Evolutionary conservation across 2,329 filamentous ascomycete genomes (phyloP), one percentile per base, ranked within the genome.

Genomic region (Pseudopithomyces chartarum): DNA sequence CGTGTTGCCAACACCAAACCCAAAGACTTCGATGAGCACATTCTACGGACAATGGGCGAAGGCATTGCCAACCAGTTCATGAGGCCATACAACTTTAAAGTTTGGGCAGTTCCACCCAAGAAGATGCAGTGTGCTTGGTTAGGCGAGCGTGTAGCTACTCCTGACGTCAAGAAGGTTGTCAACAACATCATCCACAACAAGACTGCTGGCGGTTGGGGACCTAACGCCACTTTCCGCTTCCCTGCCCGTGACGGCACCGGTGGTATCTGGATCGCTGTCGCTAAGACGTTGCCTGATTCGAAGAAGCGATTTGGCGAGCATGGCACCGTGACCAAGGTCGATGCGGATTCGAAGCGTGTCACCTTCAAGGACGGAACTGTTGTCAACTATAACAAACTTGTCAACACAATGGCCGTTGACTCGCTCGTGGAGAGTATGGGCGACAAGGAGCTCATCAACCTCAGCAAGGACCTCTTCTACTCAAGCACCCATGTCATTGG

Each of bases 101-200:
- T 99, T 76, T 99, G 95, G 95, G 95, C 95, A 61, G 94, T 98
- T 70, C 95, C 95, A 57, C 97, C 94, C 55, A 97, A 36, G 66
- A 50, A 97, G 93, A 99, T 99, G 95, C 95, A 98, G 91, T 97
- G 92, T 79, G 83, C 89, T 77, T 99, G 95, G 95, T 90, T 98
- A 62, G 95, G 95, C 71, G 95, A 99, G 87, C 94, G 95, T 84
- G 95, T 99, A 52, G 95, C 95, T 59, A 93, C 94, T 52, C 95
- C 95, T 65, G 91, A 99, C 76, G 85, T 97, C 83, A 99, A 99
- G 88, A 86, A 84, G 38, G 90, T 96, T 69, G 93, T 92, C 69
- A 90, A 87, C 82, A 99, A 99, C 79, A 90, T 97, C 73, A 92
- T 99, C 73, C 86, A 98, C 63, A 89, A 94, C 82, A 98, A 97